Percentiles rank a stretch among this genome's conserved stretches.
phyloP scores from a whole-genome alignment of 208 protist genomes.

The Acanthamoeba sp. region DNA sequence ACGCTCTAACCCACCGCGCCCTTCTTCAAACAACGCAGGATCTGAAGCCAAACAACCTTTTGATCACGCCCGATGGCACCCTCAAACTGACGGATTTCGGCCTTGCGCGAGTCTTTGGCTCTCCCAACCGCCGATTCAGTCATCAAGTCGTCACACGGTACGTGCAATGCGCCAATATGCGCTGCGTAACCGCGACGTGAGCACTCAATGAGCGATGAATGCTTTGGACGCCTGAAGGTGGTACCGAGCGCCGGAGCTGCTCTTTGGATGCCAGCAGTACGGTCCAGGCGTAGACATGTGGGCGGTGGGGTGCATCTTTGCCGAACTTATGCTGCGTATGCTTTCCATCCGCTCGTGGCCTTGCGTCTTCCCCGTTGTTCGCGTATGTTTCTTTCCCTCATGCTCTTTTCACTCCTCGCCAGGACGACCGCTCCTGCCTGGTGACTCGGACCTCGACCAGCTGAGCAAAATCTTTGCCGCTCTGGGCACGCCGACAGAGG shows the following conservation, averaged over 20 bases:
- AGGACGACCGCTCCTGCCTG: slow-evolving; percentile 92
- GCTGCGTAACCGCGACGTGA: no score
- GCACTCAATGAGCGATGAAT: no score
- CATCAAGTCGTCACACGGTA: slow-evolving; percentile 92
- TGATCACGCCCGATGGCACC: slow-evolving; percentile 75
- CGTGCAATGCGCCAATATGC: no score
- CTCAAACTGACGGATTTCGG: slow-evolving; percentile 88
- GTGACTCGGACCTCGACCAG: slow-evolving; percentile 63
- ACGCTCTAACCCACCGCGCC: neutral
- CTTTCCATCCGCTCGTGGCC: neutral
- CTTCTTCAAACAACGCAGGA: no score
- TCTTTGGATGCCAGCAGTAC: slow-evolving; percentile 91
- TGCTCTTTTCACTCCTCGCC: no score
- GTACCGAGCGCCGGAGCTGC: slow-evolving; percentile 94
- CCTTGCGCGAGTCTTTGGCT: slow-evolving; percentile 80
- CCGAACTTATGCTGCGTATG: slow-evolving; percentile 89
- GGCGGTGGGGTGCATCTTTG: slow-evolving; percentile 94
- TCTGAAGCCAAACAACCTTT: slow-evolving; percentile 86
- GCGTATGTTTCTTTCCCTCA: no score
- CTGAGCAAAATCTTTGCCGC: slow-evolving; percentile 73
- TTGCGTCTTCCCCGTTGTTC: no score
- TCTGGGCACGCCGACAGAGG: slow-evolving; percentile 78
- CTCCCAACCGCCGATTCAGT: slow-evolving; percentile 83
- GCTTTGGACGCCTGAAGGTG: no score
- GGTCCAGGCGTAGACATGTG: slow-evolving; percentile 93